Evolutionary conservation across 1,284 basidiomycete genomes (phyloP), one percentile per base, ranked within the genome.

Genomic region (Heterobasidion irregulare): DNA sequence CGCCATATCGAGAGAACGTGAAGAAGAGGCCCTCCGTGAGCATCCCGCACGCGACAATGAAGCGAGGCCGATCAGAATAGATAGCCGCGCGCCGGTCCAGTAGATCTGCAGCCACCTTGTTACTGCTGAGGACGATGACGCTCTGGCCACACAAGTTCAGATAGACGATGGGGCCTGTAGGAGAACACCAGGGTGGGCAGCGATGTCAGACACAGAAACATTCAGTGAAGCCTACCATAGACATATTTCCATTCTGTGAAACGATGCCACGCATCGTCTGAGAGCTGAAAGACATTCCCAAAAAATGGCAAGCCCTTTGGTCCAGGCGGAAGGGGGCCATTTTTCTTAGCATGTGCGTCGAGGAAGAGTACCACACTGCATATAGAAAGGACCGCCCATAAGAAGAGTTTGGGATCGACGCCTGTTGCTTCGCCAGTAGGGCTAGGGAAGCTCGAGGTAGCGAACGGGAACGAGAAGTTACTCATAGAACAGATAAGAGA

Each of bases 221-320:
- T 26, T 13, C 8, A 33, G 13, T 12, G n/a, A 6, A 12, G 52
- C 56, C 16, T n/a, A 57, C 56, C 36, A n/a, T 56, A 57, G 6
- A 34, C 33, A 10, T 52, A 38, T n/a, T 55, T 57, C 26, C 56
- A 57, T 34, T 55, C 38, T 41, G 13, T 55, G 12, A 54, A 57
- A 4, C 12, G 47, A 48, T n/a, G 12, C 15, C 15, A 44, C 12
- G 41, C 41, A 16, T 44, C 41, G 0, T 16, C 41, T 13, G 41
- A 44, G 13, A 44, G 16, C 16, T 44, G 41, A 44, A 44, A 16
- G 3, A 44, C 13, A 44, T 44, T 44, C 41, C 41, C 41, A 44
- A 44, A 13, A 44, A 44, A 44, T 13, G 16, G 16, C 12, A 16
- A 3, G 41, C 41, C 41, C 16, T 13, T 13, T 13, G 41, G 41